Percentiles rank a stretch among this genome's conserved stretches.
phyloP scores from a whole-genome alignment of 2,329 filamentous ascomycete species.

The Pseudopyricularia javanii region DNA sequence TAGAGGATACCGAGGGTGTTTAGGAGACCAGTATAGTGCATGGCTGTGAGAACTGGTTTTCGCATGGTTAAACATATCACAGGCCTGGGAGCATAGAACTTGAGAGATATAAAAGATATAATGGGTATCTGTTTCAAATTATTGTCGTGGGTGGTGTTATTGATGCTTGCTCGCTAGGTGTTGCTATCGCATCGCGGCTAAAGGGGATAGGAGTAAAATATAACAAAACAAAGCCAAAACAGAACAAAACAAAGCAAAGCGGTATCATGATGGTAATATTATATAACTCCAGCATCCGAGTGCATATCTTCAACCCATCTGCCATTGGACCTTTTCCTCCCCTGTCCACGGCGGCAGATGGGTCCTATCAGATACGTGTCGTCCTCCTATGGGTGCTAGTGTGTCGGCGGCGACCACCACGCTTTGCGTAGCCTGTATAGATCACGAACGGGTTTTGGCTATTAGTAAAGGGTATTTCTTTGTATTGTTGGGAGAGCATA shows the following conservation, averaged over 20 bases:
- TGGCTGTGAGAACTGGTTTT: no score
- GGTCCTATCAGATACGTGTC: not conserved
- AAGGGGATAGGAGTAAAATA: not conserved
- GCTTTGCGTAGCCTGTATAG: not conserved
- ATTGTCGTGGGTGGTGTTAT: not conserved
- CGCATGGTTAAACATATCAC: not conserved
- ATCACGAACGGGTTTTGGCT: no score
- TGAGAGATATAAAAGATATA: not conserved
- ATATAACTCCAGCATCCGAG: not conserved
- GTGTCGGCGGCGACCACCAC: not conserved
- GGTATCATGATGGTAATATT: not conserved
- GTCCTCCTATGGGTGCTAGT: not conserved
- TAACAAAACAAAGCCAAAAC: not conserved
- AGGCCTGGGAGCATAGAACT: not conserved
- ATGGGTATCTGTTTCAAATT: not conserved
- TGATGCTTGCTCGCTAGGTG: not conserved
- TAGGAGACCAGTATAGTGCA: not conserved
- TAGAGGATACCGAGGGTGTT: slow-evolving; percentile 31
- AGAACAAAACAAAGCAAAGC: not conserved
- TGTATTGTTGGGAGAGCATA: not conserved
- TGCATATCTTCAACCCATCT: not conserved
- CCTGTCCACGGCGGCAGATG: slow-evolving; percentile 3
- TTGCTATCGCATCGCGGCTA: not conserved
- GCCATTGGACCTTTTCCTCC: not conserved
- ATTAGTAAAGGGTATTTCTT: not conserved